Base-by-base conservation (phyloP, 140 eudicot species). In the Senecio squalidus region DNA sequence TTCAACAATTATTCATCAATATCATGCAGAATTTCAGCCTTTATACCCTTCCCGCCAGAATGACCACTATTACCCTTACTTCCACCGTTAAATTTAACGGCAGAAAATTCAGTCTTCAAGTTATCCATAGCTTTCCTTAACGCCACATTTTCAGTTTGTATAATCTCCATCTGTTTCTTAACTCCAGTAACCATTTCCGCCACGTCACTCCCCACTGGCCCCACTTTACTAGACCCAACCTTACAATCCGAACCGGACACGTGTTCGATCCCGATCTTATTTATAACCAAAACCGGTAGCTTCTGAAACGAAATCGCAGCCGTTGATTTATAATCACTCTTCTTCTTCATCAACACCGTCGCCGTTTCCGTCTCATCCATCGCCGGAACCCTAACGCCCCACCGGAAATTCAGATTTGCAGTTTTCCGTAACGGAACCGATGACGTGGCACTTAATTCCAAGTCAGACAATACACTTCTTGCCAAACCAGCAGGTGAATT, bases 231-330 rank as follows among this genome's bases (percentile, higher is more conserved):
- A 1, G 18, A 51, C 58, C 31, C 63, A 16, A 58, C 53, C 45
- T 62, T 75, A 1, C 15, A 52, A 30, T 38, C 51, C 34, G 72
- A 57, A 28, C 44, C 53, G 31, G 71, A 80, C 76, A 76, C 76
- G 50, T 80, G 94, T 59, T 90, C 94, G 58, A 90, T 78, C 62
- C 94, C 87, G 20, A 86, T 90, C 65, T 90, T 90, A 61, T 90
- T 70, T 66, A 90, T 78, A 26, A 81, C 73, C 73, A 89, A 45
- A 17, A 73, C 30, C 0, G 86, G 89, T 6, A 78, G 58, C 17
- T 56, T 71, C 52, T 60, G 61, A 3, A 80, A 53, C 50, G 77
- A 76, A 31, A 74, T 52, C 76, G 72, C 79, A 50, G 70, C 68
- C 81, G 60, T 60, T 39, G 76, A 65, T 43, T 77, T 69, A 7